These are phyloP conservation scores for Candida odintsovae DNA, from an alignment of 805 yeast genomes.

Conservation along the genomic window DNA sequence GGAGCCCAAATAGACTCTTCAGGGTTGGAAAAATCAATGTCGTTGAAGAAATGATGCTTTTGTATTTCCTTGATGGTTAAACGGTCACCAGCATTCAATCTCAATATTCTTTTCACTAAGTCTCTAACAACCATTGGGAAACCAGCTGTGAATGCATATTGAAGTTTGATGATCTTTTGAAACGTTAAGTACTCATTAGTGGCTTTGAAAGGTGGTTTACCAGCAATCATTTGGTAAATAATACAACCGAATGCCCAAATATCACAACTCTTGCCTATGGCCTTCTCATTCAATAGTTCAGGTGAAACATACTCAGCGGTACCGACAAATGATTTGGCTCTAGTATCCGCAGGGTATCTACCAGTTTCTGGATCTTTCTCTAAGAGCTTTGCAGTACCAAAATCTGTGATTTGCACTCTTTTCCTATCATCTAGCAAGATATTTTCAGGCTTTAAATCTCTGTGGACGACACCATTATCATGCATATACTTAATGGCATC, in stretches of 20 bases:
- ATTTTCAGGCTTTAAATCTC: conserved; percentile 83
- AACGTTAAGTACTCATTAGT: conserved; percentile 76
- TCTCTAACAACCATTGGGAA: conserved; percentile 72
- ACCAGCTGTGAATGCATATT: conserved; percentile 80
- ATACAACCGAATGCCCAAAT: conserved; percentile 99
- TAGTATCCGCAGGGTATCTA: conserved; percentile 56
- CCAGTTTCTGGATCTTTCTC: conserved; percentile 43
- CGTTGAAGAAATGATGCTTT: conserved; percentile 57
- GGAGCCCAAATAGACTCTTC: conserved; percentile 48
- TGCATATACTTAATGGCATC: conserved; percentile 74
- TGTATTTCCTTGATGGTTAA: conserved; percentile 51
- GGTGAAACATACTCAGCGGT: conserved; percentile 97
- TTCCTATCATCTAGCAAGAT: conserved; percentile 56
- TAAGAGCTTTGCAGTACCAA: conserved; percentile 75
- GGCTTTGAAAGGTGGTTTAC: conserved; percentile 83
- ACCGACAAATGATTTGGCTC: conserved; percentile 79
- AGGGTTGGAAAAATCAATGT: conserved; percentile 47
- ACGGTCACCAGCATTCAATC: conserved; percentile 60
- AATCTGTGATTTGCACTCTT: conserved; percentile 70
- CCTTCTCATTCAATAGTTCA: conserved; percentile 65
- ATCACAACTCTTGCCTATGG: conserved; percentile 88
- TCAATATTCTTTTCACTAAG: conserved; percentile 61
- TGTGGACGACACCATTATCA: conserved; percentile 66
- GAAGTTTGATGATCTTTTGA: conserved; percentile 74
- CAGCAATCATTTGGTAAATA: conserved; percentile 91